phyloP scores from a whole-genome alignment of 2,329 filamentous ascomycete species.

The Emydomyces testavorans region DNA sequence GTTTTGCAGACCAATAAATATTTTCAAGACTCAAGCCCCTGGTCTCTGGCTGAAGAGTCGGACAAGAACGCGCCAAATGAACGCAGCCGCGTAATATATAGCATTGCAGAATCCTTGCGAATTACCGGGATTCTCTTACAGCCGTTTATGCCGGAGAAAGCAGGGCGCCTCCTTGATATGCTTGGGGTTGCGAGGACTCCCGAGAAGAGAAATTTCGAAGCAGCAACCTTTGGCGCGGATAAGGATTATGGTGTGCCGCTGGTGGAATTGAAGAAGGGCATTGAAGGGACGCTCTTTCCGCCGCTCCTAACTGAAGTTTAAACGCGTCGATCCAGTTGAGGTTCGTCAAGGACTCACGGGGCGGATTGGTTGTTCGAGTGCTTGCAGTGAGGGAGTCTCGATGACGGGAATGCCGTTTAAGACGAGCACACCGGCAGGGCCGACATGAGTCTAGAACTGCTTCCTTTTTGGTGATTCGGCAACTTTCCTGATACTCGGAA shows the following conservation, averaged over 20 bases:
- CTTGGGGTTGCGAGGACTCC: slow-evolving; percentile 51
- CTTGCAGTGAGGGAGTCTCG: no score
- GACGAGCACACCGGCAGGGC: no score
- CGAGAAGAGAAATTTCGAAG: slow-evolving; percentile 50
- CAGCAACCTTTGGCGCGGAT: slow-evolving; percentile 55
- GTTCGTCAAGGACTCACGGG: no score
- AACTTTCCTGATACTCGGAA: no score
- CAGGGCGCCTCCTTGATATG: slow-evolving; percentile 59
- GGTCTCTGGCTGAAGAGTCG: slow-evolving; percentile 35
- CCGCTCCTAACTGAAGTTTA: slow-evolving; percentile 33
- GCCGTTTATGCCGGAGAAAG: slow-evolving; percentile 78
- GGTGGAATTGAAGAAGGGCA: slow-evolving; percentile 32
- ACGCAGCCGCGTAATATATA: slow-evolving; percentile 54
- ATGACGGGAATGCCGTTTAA: no score
- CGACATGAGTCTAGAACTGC: no score
- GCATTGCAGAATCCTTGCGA: slow-evolving; percentile 63
- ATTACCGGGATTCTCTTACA: slow-evolving; percentile 75
- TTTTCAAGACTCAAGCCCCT: slow-evolving; percentile 55
- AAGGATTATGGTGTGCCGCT: slow-evolving; percentile 51
- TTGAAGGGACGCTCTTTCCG: slow-evolving; percentile 44
- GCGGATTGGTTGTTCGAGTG: no score
- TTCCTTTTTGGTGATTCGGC: no score
- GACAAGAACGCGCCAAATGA: slow-evolving; percentile 28
- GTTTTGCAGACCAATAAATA: slow-evolving; percentile 51
- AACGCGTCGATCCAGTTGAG: no score